Base-by-base conservation (phyloP, 2,329 filamentous ascomycete genomes). In the Sclerotinia glacialis region DNA sequence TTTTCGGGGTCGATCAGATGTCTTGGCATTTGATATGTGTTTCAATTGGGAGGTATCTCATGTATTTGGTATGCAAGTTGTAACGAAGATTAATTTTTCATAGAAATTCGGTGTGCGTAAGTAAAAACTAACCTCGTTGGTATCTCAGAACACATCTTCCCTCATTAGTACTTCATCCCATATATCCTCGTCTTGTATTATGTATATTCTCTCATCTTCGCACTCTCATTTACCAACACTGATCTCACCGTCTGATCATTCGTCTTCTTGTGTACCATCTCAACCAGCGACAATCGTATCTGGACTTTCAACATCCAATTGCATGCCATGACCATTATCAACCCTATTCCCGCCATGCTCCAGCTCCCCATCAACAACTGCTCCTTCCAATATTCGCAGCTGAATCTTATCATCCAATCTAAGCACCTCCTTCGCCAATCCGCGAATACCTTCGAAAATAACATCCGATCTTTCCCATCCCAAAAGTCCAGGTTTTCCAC, bases 281-380 rank as follows among this genome's bases (percentile, higher is more conserved):
- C 63, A 58, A 46, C 65, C 67, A 64, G 68, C 67, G 66, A 74
- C 69, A 59, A 74, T 68, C 28, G 72, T 74, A 67, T 73, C 73
- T 12, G 72, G 71, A 56, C 71, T 73, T 37, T 74, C 71, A 50
- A 72, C 73, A 64, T 74, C 71, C n/a, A 71, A 58, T 55, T 72
- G 72, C 63, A 72, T 67, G 3, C 67, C 70, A 68, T 70, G 56
- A 6, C 53, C 67, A 42, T 60, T 44, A 12, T 69, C 68, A 28
- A 67, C 66, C 40, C 23, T 40, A 42, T 49, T 42, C 49, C 26
- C 63, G 18, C 26, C 31, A 55, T 50, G 52, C 31, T 34, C 56
- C 21, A 31, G 50, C 42, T 59, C 49, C 21, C 18, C 44, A 50
- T 42, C 66, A 58, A 72, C 67, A 46, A 71, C 63, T 4, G 71